Evolutionary conservation across 129 eudicot species (phyloP).

Genomic region (Gnaphalium uliginosum): DNA sequence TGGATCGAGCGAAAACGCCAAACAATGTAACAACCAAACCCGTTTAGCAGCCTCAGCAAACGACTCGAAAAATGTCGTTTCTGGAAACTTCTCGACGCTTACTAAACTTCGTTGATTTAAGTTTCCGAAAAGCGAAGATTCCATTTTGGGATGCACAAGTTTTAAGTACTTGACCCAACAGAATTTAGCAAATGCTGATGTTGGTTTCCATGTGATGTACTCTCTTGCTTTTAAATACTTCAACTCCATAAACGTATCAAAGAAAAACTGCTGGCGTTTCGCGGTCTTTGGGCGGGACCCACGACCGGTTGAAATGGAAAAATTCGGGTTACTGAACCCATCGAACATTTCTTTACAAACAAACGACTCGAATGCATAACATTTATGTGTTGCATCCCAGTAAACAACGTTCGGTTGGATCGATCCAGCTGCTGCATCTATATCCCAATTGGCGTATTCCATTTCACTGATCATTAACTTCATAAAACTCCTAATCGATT

Average conservation of each 20-base stretch:
- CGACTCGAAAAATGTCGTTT: conserved; percentile 55
- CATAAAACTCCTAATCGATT: conserved; percentile 61
- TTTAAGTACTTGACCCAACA: conserved; percentile 63
- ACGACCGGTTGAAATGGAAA: conserved; percentile 39
- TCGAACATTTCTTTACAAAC: conserved; percentile 71
- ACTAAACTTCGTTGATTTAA: conserved; percentile 51
- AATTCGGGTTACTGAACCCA: conserved; percentile 54
- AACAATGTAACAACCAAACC: conserved; percentile 75
- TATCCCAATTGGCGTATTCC: conserved; percentile 83
- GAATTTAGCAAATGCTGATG: conserved; percentile 60
- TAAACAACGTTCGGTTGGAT: conserved; percentile 65
- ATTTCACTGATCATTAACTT: conserved; percentile 59
- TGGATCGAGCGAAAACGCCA: conserved; percentile 57
- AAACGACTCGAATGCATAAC: conserved; percentile 75
- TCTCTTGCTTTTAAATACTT: conserved; percentile 59
- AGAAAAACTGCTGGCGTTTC: conserved; percentile 40
- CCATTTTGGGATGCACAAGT: conserved; percentile 88
- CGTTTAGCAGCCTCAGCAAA: conserved; percentile 75
- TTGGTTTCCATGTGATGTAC: conserved; percentile 68
- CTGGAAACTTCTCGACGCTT: conserved; percentile 52
- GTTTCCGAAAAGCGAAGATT: conserved; percentile 72
- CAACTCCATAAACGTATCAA: conserved; percentile 60
- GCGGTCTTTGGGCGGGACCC: conserved; percentile 5
- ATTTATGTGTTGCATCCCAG: conserved; percentile 47
- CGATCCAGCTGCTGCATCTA: conserved; percentile 56